These are phyloP conservation scores for Prinsepia uniflora DNA, from an alignment of 306 rosid genomes.

Conservation along the genomic window DNA sequence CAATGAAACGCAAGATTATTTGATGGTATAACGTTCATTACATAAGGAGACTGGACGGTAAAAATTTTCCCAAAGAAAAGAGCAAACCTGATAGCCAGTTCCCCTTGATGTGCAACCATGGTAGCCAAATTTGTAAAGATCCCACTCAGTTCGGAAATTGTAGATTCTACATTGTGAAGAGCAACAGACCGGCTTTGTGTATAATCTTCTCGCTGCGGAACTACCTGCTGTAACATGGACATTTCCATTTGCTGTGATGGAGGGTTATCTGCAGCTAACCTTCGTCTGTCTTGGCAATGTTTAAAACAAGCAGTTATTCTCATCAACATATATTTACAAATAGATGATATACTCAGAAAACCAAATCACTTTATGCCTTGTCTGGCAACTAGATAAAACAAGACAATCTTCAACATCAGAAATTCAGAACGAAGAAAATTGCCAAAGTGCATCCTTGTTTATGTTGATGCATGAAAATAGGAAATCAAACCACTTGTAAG, in stretches of 20 bases:
- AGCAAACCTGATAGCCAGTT: slow-evolving; percentile 89
- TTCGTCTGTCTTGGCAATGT: slow-evolving; percentile 58
- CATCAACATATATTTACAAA: slow-evolving; percentile 10
- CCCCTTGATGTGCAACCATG: slow-evolving; percentile 98
- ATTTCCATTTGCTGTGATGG: slow-evolving; percentile 95
- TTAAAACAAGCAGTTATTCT: slow-evolving; percentile 26
- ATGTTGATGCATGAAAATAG: neutral
- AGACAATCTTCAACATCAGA: slow-evolving; percentile 5
- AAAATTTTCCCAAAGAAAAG: slow-evolving; percentile 5
- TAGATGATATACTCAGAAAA: neutral
- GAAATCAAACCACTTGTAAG: neutral
- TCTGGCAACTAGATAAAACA: slow-evolving; percentile 8
- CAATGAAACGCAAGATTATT: neutral
- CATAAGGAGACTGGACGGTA: neutral
- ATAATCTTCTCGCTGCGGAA: slow-evolving; percentile 70
- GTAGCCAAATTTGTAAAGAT: slow-evolving; percentile 90
- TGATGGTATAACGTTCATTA: neutral
- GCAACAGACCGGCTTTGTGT: slow-evolving; percentile 68
- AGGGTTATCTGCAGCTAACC: slow-evolving; percentile 74
- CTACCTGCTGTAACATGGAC: slow-evolving; percentile 95
- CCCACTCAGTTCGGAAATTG: slow-evolving; percentile 91
- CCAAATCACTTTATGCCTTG: neutral
- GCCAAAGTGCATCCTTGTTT: neutral
- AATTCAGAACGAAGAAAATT: neutral
- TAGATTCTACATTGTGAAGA: slow-evolving; percentile 91